Evolutionary conservation across 441 rosid species (phyloP).

Genomic region (Euphorbia celastroides): DNA sequence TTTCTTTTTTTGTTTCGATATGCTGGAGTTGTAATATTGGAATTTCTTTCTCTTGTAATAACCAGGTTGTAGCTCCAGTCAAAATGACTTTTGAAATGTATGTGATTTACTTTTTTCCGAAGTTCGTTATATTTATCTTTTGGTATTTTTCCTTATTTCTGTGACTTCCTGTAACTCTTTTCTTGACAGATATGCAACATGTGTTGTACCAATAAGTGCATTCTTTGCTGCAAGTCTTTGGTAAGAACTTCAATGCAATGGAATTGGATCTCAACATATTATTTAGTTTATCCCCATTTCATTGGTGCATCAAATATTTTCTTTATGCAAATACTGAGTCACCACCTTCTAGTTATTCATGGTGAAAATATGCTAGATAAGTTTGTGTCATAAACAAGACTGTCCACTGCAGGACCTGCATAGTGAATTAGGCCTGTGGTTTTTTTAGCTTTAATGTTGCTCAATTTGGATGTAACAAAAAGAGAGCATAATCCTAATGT

Average conservation of each 20-base stretch:
- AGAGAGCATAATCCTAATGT: too few relatives aligned
- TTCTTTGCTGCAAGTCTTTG: conserved; percentile 99
- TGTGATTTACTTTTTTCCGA: conserved; percentile 25
- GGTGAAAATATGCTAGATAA: conserved; percentile 1
- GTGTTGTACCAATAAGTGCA: conserved; percentile 98
- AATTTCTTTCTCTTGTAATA: conserved; percentile 15
- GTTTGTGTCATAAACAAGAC: background rate
- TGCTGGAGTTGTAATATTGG: conserved; percentile 5
- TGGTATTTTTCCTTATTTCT: background rate
- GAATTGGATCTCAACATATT: background rate
- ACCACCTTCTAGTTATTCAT: background rate
- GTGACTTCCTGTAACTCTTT: conserved; percentile 8
- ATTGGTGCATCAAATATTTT: background rate
- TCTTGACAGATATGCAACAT: conserved; percentile 73
- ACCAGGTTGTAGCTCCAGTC: conserved; percentile 94
- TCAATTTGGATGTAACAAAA: too few relatives aligned
- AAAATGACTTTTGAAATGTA: conserved; percentile 99
- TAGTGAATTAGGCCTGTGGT: background rate
- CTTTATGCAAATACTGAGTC: background rate
- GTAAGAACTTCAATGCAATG: conserved; percentile 39
- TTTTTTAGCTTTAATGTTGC: background rate
- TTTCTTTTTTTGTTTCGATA: conserved; percentile 2
- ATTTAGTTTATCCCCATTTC: background rate
- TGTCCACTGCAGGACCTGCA: background rate
- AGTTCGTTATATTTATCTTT: background rate